Evolutionary conservation across 164 flowering plant species (phyloP), one percentile per base, ranked within the genome.

Genomic region (Amborella trichopoda): DNA sequence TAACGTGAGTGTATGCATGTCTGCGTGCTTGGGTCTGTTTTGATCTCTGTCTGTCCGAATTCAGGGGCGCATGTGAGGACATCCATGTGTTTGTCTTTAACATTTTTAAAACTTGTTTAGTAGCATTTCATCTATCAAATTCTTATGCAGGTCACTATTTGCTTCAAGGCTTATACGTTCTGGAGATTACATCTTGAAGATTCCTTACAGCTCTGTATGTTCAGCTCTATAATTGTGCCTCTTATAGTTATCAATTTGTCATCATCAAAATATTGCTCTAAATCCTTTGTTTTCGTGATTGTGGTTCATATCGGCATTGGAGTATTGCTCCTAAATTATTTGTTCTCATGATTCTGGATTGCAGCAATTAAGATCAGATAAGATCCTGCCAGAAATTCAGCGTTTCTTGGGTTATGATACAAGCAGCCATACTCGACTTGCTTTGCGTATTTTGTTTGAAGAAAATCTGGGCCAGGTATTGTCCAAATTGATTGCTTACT

Each of bases 121-220:
- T n/a, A n/a, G n/a, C n/a, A n/a, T n/a, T n/a, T n/a, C n/a, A n/a
- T n/a, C n/a, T n/a, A n/a, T 37, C 30, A 23, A 39, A 24, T 28
- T 26, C 13, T 18, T 17, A 20, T 43, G 50, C 54, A 62, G 67
- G 49, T 62, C 64, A 8, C 48, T 68, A 49, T 58, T 68, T 45
- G 69, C 73, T 28, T 55, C 68, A 5, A 43, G 23, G 53, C 38
- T 17, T 26, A 60, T 67, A 55, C 40, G 46, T 49, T 45, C 54
- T 39, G 93, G 97, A 46, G 94, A 80, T 45, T 69, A 75, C 74
- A 61, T 84, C 11, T 42, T 84, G 56, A 72, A 63, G 61, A 81
- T 84, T 67, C 97, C 97, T 26, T 80, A 54, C 46, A 58, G 55
- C 24, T 83, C 64, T 75, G 95, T 86, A 68, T 40, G 50, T 51